Conservation (phyloP, 495 filamentous ascomycete species). For the Penicillium goetzii region DNA sequence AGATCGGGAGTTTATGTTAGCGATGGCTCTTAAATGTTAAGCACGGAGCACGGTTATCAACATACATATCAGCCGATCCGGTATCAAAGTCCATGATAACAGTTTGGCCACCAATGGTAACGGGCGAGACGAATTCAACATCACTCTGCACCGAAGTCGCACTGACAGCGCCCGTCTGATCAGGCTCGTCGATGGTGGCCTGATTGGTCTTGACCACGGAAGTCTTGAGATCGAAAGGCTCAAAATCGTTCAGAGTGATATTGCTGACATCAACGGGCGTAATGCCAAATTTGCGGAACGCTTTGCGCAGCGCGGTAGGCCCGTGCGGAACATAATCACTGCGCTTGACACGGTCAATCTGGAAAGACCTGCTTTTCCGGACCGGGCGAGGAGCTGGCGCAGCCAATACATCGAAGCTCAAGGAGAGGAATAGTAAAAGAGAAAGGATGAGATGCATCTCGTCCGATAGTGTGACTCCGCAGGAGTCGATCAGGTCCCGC, state of each 20-base stretch:
- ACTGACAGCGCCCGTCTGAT: conserved; percentile 58
- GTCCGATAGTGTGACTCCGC: conserved; percentile 15
- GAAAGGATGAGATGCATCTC: conserved; percentile 40
- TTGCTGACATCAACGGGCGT: conserved; percentile 27
- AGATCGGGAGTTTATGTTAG: conserved; percentile 10
- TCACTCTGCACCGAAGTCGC: conserved; percentile 65
- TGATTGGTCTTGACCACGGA: conserved; percentile 23
- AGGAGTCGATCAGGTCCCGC: conserved; percentile 19
- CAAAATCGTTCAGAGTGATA: conserved; percentile 41
- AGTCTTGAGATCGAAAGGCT: conserved; percentile 33
- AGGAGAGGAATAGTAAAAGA: conserved; percentile 33
- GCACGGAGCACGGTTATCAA: conserved; percentile 16
- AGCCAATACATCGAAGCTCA: conserved; percentile 46
- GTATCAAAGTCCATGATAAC: conserved; percentile 82
- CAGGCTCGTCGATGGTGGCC: conserved; percentile 25
- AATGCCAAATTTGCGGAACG: conserved; percentile 67
- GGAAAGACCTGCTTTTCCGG: conserved; percentile 54
- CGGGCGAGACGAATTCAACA: conserved; percentile 70
- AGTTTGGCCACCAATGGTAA: conserved; percentile 72
- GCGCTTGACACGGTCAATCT: conserved; percentile 61
- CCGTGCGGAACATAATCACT: conserved; percentile 57
- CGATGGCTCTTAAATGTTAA: neutral
- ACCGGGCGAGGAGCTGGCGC: conserved; percentile 35
- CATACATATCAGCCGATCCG: conserved; percentile 80
- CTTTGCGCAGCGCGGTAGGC: conserved; percentile 59